Evolutionary conservation across 208 protist genomes (phyloP).

Genomic region (Acanthamoeba lenticulata): DNA sequence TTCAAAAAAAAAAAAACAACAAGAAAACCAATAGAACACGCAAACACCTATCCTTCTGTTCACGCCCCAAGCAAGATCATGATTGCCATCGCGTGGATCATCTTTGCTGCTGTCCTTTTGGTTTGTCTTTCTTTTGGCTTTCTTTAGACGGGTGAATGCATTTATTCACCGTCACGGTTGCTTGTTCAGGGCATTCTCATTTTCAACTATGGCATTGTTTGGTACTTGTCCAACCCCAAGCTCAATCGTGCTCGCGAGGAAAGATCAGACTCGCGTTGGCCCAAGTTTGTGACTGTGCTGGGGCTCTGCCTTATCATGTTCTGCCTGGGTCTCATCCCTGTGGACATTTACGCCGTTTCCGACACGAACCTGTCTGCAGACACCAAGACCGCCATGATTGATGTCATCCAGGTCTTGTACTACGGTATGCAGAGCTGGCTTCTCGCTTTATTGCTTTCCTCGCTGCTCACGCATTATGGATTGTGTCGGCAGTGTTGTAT

Average conservation of each 20-base stretch:
- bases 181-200: conserved; percentile 29
- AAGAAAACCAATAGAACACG: no score
- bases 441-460: neutral
- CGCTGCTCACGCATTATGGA: neutral
- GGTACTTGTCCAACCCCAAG: conserved; percentile 24
- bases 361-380: neutral
- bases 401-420: conserved; percentile 46
- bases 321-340: conserved; percentile 33
- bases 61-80: no score
- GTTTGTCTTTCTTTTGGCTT: neutral
- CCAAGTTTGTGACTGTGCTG: conserved; percentile 38
- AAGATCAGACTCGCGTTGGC: neutral
- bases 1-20: no score
- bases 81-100: conserved; percentile 62
- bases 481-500: conserved; percentile 35
- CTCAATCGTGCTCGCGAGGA: neutral
- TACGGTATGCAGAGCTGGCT: neutral
- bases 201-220: conserved; percentile 39
- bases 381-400: neutral
- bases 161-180: neutral
- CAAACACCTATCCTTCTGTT: no score
- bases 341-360: conserved; percentile 58
- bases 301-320: conserved; percentile 32
- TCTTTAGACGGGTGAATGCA: no score
- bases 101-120: conserved; percentile 46